Conservation (phyloP, 2,329 filamentous ascomycete species). For the Sphaerulina musiva region DNA sequence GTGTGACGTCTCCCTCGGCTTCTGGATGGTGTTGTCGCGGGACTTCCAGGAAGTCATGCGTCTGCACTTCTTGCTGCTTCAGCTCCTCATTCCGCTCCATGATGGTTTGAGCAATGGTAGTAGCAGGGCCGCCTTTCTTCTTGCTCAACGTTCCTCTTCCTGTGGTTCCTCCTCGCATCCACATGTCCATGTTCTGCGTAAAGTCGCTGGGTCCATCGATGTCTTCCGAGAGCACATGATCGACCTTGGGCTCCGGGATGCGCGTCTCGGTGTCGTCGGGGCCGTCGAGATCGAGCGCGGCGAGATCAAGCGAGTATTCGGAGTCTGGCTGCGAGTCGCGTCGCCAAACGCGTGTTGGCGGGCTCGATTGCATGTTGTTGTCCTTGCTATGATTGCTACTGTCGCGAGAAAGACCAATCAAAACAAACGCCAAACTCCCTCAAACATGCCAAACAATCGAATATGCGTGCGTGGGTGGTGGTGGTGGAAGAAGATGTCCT, state of each 20-base stretch:
- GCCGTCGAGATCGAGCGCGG: conserved; percentile 27
- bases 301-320: conserved; percentile 33
- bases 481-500: neutral
- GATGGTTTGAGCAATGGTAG: conserved; percentile 2
- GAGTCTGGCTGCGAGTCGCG: conserved; percentile 22
- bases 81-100: conserved; percentile 5
- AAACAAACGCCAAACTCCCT: neutral
- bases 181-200: conserved; percentile 34
- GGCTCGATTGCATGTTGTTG: conserved; percentile 29
- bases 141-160: conserved; percentile 3
- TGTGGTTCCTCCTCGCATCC: conserved; percentile 18
- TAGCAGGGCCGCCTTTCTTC: neutral
- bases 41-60: conserved; percentile 5
- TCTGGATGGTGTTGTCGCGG: conserved; percentile 16
- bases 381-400: neutral
- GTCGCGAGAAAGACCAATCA: neutral
- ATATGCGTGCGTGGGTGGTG: neutral
- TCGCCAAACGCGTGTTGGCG: conserved; percentile 26
- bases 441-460: neutral
- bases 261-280: conserved; percentile 22
- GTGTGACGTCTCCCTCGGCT: conserved; percentile 12
- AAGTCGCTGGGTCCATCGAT: conserved; percentile 37
- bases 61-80: conserved; percentile 4
- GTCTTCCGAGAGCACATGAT: conserved; percentile 32
- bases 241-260: conserved; percentile 23